These are phyloP conservation scores for Curvularia hawaiiensis DNA, from an alignment of 2,329 filamentous ascomycete genomes.

Conservation along the genomic window DNA sequence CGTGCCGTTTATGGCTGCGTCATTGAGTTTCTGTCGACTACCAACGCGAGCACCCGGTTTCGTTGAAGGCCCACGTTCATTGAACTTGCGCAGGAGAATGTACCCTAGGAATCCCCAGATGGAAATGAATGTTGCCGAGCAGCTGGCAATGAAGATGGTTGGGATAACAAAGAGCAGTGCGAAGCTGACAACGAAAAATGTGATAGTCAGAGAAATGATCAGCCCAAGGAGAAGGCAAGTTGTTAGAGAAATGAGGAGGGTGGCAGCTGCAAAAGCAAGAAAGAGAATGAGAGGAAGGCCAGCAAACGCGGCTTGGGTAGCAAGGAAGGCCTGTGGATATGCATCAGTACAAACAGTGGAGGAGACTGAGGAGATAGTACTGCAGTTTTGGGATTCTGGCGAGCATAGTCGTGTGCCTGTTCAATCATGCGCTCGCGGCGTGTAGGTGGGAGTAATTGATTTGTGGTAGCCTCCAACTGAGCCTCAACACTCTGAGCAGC, in stretches of 20 bases:
- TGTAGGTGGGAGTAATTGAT: constrained; percentile 64
- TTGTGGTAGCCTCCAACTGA: constrained; percentile 48
- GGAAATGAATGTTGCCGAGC: constrained; percentile 68
- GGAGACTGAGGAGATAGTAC: constrained; percentile 52
- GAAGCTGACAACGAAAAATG: constrained; percentile 69
- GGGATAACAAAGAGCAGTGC: constrained; percentile 72
- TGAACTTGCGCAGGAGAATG: constrained; percentile 46
- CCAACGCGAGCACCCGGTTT: constrained; percentile 26
- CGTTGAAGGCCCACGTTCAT: constrained; percentile 29
- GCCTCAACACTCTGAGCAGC: constrained; percentile 19
- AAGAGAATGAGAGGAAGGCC: constrained; percentile 73
- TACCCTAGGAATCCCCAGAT: constrained; percentile 63
- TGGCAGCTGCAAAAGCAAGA: constrained; percentile 66
- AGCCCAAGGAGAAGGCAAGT: constrained; percentile 61
- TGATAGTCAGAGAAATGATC: constrained; percentile 62
- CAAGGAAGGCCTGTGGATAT: constrained; percentile 65
- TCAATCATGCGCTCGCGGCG: constrained; percentile 64
- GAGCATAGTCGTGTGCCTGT: constrained; percentile 61
- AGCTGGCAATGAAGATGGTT: constrained; percentile 68
- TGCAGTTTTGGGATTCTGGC: constrained; percentile 70
- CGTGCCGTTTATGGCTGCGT: not conserved
- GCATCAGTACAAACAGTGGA: not conserved
- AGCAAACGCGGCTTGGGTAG: constrained; percentile 67
- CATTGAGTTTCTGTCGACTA: constrained; percentile 16
- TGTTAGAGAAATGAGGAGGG: constrained; percentile 66